Evolutionary conservation across 2,329 filamentous ascomycete genomes (phyloP).

Genomic region (Aureobasidium sp.): DNA sequence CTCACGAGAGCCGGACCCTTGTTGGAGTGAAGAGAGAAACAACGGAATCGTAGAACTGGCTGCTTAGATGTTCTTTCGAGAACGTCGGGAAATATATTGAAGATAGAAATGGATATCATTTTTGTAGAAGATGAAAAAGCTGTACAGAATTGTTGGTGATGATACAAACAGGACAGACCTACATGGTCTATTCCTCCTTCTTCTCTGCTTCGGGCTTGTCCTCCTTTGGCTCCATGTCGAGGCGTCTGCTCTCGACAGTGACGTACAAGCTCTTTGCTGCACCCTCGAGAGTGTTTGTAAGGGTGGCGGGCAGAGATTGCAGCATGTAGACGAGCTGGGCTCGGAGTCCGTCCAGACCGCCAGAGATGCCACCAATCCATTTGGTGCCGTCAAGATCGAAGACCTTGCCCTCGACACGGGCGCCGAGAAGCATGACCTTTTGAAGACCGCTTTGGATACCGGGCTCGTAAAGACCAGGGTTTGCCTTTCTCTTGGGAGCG

Average conservation of each 20-base stretch:
- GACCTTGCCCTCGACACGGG: slow-evolving; percentile 74
- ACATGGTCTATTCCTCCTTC: slow-evolving; percentile 1
- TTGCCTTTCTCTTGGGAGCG: slow-evolving; percentile 64
- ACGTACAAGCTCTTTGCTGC: slow-evolving; percentile 76
- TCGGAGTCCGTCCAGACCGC: slow-evolving; percentile 70
- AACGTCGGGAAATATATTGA: background rate
- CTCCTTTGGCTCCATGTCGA: slow-evolving; percentile 56
- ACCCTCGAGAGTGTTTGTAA: slow-evolving; percentile 72
- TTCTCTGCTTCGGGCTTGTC: slow-evolving; percentile 32
- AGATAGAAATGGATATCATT: slow-evolving; percentile 7
- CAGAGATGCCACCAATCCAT: slow-evolving; percentile 69
- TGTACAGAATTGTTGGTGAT: slow-evolving; percentile 7
- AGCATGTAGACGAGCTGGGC: slow-evolving; percentile 74
- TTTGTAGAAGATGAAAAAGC: background rate
- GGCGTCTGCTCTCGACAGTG: slow-evolving; percentile 73
- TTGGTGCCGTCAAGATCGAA: slow-evolving; percentile 66
- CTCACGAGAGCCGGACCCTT: no score
- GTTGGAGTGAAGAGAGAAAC: background rate
- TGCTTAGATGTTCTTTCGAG: background rate
- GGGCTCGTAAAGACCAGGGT: slow-evolving; percentile 72
- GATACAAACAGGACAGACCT: background rate
- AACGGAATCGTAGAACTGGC: background rate
- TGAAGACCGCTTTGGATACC: slow-evolving; percentile 71
- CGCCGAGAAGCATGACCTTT: slow-evolving; percentile 80
- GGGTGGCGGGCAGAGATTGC: slow-evolving; percentile 66